Conservation (phyloP, 208 protist species). For the Lotmaria passim region DNA sequence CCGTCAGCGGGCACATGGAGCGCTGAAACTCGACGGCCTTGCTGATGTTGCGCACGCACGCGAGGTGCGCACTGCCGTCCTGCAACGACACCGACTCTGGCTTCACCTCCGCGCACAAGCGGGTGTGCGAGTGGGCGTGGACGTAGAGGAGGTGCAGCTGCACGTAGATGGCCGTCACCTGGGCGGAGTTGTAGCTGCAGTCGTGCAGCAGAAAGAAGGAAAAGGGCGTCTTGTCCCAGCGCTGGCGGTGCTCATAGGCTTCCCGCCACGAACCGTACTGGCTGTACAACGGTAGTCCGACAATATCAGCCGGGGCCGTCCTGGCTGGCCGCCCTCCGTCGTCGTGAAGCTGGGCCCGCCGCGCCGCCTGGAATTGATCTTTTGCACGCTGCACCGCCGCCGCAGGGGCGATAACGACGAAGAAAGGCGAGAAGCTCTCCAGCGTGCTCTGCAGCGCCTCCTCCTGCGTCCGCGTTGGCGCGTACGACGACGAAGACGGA, state of each 20-base stretch:
- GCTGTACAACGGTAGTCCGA: constrained; percentile 81
- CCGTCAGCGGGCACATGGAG: constrained; percentile 62
- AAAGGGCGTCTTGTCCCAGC: constrained; percentile 70
- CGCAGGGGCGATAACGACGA: constrained; percentile 74
- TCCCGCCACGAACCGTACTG: constrained; percentile 88
- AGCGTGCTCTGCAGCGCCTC: constrained; percentile 60
- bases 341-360: constrained; percentile 32
- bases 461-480: constrained; percentile 33
- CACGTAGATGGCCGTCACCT: constrained; percentile 78
- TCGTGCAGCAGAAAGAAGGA: constrained; percentile 89
- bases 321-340: constrained; percentile 7
- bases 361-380: constrained; percentile 42
- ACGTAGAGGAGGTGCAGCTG: constrained; percentile 63
- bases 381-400: constrained; percentile 44
- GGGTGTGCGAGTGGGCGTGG: constrained; percentile 56
- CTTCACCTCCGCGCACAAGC: constrained; percentile 45
- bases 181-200: constrained; percentile 79
- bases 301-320: constrained; percentile 39
- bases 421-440: constrained; percentile 84
- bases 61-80: constrained; percentile 28
- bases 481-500: background rate
- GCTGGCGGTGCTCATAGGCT: constrained; percentile 76
- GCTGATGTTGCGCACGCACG: constrained; percentile 16
- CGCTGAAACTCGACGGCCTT: constrained; percentile 32
- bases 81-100: constrained; percentile 34